phyloP scores from a whole-genome alignment of 495 filamentous ascomycete species.

The Trichoderma erinaceum region DNA sequence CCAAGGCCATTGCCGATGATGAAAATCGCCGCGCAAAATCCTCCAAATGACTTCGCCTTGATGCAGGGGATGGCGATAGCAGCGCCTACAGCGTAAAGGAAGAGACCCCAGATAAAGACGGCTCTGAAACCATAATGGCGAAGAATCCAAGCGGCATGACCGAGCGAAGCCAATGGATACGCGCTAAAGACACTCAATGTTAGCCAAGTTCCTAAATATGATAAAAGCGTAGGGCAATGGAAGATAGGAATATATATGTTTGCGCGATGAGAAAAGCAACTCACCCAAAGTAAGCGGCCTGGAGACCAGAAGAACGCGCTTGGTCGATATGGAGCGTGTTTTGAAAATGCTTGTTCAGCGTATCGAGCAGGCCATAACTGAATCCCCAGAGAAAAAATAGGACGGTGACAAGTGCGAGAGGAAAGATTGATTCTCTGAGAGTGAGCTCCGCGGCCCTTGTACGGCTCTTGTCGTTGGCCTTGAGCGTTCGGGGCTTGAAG shows the following conservation, averaged over 20 bases:
- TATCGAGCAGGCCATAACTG: constrained; percentile 71
- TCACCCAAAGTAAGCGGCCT: constrained; percentile 33
- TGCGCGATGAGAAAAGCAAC: neutral
- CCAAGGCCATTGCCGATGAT: constrained; percentile 64
- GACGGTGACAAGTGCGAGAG: constrained; percentile 59
- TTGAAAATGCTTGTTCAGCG: constrained; percentile 18
- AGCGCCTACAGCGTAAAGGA: constrained; percentile 31
- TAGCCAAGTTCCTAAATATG: neutral
- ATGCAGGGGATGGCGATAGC: constrained; percentile 53
- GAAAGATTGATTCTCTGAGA: constrained; percentile 47
- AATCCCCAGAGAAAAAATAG: constrained; percentile 88
- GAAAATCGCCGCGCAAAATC: constrained; percentile 65
- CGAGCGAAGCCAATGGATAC: constrained; percentile 48
- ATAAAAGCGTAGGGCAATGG: neutral
- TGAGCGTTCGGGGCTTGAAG: constrained; percentile 32
- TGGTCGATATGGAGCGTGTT: constrained; percentile 38
- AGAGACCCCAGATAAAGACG: constrained; percentile 47
- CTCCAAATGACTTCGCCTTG: constrained; percentile 55
- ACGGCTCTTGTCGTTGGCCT: constrained; percentile 39
- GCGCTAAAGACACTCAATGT: constrained; percentile 32
- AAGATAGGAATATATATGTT: neutral
- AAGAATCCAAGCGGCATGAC: constrained; percentile 53
- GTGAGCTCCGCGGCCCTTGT: constrained; percentile 55
- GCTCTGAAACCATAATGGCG: constrained; percentile 57
- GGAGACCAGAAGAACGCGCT: constrained; percentile 33